Evolutionary conservation across 208 protist genomes (phyloP).

Genomic region (Crithidia fasciculata): DNA sequence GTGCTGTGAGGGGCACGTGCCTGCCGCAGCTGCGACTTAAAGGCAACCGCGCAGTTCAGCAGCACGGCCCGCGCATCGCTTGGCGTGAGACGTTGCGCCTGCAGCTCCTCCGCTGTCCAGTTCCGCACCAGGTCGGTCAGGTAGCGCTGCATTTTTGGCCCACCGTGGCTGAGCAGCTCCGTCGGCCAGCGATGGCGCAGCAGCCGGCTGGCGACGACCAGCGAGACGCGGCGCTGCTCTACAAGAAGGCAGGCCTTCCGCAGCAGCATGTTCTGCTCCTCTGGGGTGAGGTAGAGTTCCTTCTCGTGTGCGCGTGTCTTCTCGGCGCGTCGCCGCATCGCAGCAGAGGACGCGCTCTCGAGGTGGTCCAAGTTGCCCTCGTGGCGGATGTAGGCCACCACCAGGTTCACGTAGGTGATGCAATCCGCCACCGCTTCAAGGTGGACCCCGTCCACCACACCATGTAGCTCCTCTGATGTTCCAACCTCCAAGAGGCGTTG

Average conservation of each 20-base stretch:
- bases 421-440: conserved; percentile 12
- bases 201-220: conserved; percentile 55
- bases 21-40: conserved; percentile 13
- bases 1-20: background rate
- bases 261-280: conserved; percentile 37
- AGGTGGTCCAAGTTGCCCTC: conserved; percentile 16
- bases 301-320: background rate
- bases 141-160: conserved; percentile 41
- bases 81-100: conserved; percentile 25
- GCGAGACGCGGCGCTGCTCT: conserved; percentile 41
- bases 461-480: background rate
- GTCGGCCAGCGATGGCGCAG: conserved; percentile 55
- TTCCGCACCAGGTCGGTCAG: conserved; percentile 34
- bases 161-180: conserved; percentile 27
- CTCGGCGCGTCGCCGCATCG: conserved; percentile 8
- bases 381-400: conserved; percentile 32
- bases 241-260: conserved; percentile 35
- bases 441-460: background rate
- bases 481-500: conserved; percentile 8
- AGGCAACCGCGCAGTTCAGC: conserved; percentile 34
- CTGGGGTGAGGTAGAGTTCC: conserved; percentile 4
- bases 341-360: background rate
- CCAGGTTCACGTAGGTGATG: conserved; percentile 20
- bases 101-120: conserved; percentile 56
- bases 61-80: conserved; percentile 55